Conservation (phyloP, 2,329 filamentous ascomycete genomes). For the Aplosporella prunicola region DNA sequence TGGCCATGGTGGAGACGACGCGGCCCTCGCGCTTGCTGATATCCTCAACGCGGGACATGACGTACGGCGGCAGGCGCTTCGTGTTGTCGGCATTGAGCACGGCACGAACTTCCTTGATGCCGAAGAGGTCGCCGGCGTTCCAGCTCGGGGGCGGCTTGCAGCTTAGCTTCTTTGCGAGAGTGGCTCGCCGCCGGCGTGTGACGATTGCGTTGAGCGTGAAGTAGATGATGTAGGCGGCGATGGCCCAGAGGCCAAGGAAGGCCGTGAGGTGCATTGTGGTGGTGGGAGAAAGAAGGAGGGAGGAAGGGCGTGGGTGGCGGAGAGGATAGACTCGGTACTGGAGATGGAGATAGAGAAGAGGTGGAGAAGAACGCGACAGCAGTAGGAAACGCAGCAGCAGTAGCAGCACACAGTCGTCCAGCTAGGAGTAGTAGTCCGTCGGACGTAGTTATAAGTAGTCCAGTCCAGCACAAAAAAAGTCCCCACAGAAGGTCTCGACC, state of each 20-base stretch:
- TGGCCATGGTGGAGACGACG: conserved; percentile 19
- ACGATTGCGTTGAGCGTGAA: conserved; percentile 25
- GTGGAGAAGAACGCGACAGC: too few relatives aligned
- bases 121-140: conserved; percentile 45
- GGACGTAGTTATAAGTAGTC: too few relatives aligned
- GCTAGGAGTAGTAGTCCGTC: too few relatives aligned
- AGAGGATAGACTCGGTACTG: too few relatives aligned
- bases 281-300: not conserved
- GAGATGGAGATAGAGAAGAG: too few relatives aligned
- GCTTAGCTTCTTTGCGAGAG: conserved; percentile 30
- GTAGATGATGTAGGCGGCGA: conserved; percentile 27
- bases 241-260: conserved; percentile 18
- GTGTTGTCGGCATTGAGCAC: conserved; percentile 31
- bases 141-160: conserved; percentile 36
- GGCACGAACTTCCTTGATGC: conserved; percentile 39
- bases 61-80: conserved; percentile 24
- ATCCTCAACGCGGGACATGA: conserved; percentile 17
- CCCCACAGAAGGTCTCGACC: too few relatives aligned
- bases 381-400: too few relatives aligned
- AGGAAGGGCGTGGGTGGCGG: not conserved
- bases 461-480: too few relatives aligned
- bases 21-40: conserved; percentile 16
- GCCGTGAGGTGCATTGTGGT: conserved; percentile 20
- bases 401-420: too few relatives aligned
- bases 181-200: conserved; percentile 25